Conservation (phyloP, 495 filamentous ascomycete species). For the Tricharina praecox region DNA sequence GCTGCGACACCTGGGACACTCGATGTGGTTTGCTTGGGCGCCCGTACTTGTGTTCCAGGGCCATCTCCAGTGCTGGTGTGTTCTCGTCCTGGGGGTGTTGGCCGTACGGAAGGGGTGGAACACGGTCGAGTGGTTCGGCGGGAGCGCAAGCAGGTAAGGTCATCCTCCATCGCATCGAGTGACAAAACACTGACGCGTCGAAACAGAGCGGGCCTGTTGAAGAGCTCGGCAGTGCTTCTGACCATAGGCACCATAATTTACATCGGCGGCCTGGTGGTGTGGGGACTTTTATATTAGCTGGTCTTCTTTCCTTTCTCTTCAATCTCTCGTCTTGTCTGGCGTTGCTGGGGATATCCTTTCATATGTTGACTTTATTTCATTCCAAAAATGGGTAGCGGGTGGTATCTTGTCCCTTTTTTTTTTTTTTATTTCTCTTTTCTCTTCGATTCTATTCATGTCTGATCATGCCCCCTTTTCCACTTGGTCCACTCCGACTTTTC, state of each 20-base stretch:
- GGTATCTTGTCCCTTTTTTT: no score
- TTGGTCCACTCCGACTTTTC: no score
- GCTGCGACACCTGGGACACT: conserved; percentile 20
- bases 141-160: conserved; percentile 19
- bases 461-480: no score
- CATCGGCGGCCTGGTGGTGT: neutral
- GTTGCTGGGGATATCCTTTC: no score
- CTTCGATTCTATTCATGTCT: no score
- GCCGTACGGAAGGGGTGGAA: conserved; percentile 22
- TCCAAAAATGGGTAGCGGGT: no score
- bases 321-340: no score
- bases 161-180: neutral
- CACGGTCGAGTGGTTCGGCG: conserved; percentile 26
- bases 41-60: conserved; percentile 18
- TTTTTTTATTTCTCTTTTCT: no score
- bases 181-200: neutral
- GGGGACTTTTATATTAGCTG: neutral
- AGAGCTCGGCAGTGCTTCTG: neutral
- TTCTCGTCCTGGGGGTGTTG: conserved; percentile 16
- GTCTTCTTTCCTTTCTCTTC: no score
- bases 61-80: conserved; percentile 19
- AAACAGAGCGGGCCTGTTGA: neutral
- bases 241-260: neutral
- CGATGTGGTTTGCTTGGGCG: conserved; percentile 24
- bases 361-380: no score